phyloP scores from a whole-genome alignment of 1,284 basidiomycete genomes.

The Sanghuangporus weigelae region DNA sequence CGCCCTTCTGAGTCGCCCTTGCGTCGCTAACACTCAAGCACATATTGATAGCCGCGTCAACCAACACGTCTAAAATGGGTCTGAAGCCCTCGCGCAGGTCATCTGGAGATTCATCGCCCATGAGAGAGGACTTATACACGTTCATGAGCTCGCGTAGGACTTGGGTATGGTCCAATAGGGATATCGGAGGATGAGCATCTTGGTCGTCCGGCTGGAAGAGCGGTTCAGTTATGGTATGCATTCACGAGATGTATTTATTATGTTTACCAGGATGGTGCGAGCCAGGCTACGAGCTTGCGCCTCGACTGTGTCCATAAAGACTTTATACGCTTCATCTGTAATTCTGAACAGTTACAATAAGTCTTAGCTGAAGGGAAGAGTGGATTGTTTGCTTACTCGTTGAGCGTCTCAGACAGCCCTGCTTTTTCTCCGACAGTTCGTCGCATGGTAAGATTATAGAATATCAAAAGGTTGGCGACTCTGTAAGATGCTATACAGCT shows the following conservation, averaged over 20 bases:
- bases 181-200: conserved; percentile 70
- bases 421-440: conserved; percentile 85
- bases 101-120: conserved; percentile 50
- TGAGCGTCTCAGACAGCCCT: conserved; percentile 68
- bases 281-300: conserved; percentile 73
- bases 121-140: conserved; percentile 80
- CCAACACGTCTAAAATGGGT: conserved; percentile 71
- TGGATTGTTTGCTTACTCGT: conserved; percentile 57
- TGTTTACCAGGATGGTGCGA: conserved; percentile 64
- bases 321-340: conserved; percentile 72
- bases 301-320: conserved; percentile 84
- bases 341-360: conserved; percentile 44
- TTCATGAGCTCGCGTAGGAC: conserved; percentile 83
- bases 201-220: conserved; percentile 62
- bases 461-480: conserved; percentile 90
- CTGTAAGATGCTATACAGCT: conserved; percentile 89
- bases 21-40: conserved; percentile 66
- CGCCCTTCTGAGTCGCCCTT: conserved; percentile 45
- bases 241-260: neutral
- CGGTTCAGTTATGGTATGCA: neutral
- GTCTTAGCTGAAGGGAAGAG: neutral
- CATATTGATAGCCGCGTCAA: conserved; percentile 80
- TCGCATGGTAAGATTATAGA: conserved; percentile 90
- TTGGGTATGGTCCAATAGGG: conserved; percentile 76
- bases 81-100: conserved; percentile 54